Evolutionary conservation across 2,329 filamentous ascomycete genomes (phyloP), one percentile per base, ranked within the genome.

Genomic region (Fusarium musae): DNA sequence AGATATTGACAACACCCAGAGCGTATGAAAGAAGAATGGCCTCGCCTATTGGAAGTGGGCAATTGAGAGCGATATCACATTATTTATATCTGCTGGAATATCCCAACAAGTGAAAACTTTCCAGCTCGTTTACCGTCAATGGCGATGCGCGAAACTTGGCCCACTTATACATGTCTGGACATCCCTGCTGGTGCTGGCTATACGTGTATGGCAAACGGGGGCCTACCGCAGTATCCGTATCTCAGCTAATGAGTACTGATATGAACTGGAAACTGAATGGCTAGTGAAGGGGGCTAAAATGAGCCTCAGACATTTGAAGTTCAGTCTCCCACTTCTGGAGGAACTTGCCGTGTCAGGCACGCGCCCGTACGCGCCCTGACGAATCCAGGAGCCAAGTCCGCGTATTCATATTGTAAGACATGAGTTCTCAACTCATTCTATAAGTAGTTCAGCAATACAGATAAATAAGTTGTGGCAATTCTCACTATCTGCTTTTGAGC

Each of bases 241-340:
- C 32, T 53, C 5, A 39, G 7, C 34, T 28, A n/a, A n/a, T n/a
- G n/a, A n/a, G n/a, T n/a, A n/a, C n/a, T n/a, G n/a, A n/a, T n/a
- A n/a, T n/a, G n/a, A n/a, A n/a, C n/a, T n/a, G n/a, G n/a, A n/a
- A n/a, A n/a, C n/a, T 39, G 6, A 23, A 28, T 39, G 17, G 32
- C 34, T n/a, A n/a, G 12, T 6, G 4, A 26, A 28, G 19, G 12
- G 34, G 5, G 2, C n/a, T 3, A 2, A 4, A 12, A 26, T 16
- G 39, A 53, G 50, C 50, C 21, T 12, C 9, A 53, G 32, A 28
- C 13, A n/a, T 34, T 10, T 19, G 5, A 6, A 28, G 23, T 53
- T 6, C 5, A 6, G 13, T 16, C 2, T 4, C 23, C 9, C 5
- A 11, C 6, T 16, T 16, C 9, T 21, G 5, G 23, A 11, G 19